These are phyloP conservation scores for Gracilariopsis chorda DNA, from an alignment of 23 red algal species.

Conservation along the genomic window DNA sequence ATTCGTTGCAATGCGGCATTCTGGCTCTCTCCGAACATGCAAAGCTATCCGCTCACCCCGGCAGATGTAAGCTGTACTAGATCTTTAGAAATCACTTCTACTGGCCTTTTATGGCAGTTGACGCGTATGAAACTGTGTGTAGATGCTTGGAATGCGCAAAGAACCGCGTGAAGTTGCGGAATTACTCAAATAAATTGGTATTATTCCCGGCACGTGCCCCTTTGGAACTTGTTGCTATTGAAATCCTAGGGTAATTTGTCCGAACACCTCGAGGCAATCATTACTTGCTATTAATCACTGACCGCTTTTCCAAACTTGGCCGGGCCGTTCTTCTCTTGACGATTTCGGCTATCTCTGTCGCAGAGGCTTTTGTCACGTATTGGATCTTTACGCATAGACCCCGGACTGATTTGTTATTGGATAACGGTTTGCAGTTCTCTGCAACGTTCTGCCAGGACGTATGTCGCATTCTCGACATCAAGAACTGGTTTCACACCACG, in stretches of 20 bases:
- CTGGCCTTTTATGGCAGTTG: neutral
- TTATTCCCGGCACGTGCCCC: too few species aligned
- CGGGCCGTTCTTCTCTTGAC: neutral
- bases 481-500: neutral
- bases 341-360: neutral
- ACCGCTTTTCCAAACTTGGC: neutral
- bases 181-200: neutral
- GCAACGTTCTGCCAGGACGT: neutral
- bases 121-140: neutral
- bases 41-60: too few species aligned
- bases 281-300: neutral
- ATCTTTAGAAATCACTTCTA: neutral
- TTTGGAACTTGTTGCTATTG: neutral
- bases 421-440: neutral
- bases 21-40: too few species aligned
- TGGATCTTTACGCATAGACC: neutral
- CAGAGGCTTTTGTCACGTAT: neutral
- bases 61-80: neutral
- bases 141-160: neutral
- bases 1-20: too few species aligned
- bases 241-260: neutral
- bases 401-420: neutral
- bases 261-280: neutral
- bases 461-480: neutral
- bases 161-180: neutral